Percentiles rank a stretch among this genome's conserved stretches.
Evolutionary conservation across 2,329 filamentous ascomycete genomes (phyloP).

Genomic region (Sphaerulina vaccinii): DNA sequence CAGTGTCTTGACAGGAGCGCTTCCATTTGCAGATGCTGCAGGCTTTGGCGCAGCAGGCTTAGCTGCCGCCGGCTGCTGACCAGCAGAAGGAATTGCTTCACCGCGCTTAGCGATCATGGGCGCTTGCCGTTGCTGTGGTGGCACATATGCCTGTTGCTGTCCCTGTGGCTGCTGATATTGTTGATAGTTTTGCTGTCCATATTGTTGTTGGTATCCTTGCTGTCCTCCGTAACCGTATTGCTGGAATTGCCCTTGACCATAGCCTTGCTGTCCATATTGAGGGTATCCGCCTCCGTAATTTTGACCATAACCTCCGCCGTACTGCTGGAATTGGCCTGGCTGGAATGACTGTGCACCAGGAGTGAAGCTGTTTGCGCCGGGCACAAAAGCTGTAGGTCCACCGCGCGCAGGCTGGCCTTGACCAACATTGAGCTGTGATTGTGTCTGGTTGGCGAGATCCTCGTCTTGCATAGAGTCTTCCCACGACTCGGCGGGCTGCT

Average conservation of each 20-base stretch:
- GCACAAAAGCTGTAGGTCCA: slow-evolving; percentile 33
- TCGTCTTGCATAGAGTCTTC: slow-evolving; percentile 54
- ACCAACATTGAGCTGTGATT: slow-evolving; percentile 38
- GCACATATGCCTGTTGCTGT: slow-evolving; percentile 35
- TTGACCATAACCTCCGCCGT: slow-evolving; percentile 48
- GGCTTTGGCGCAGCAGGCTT: slow-evolving; percentile 46
- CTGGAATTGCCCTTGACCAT: slow-evolving; percentile 26
- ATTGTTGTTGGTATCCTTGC: slow-evolving; percentile 41
- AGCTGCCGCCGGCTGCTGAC: slow-evolving; percentile 44
- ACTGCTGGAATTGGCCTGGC: slow-evolving; percentile 42
- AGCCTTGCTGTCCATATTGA: not conserved
- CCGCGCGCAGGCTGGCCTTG: slow-evolving; percentile 27
- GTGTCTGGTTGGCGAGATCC: slow-evolving; percentile 40
- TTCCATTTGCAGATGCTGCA: slow-evolving; percentile 51
- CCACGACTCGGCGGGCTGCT: slow-evolving; percentile 65
- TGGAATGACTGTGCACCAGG: slow-evolving; percentile 39
- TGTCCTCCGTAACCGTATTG: slow-evolving; percentile 12
- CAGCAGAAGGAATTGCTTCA: slow-evolving; percentile 48
- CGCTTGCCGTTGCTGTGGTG: slow-evolving; percentile 48
- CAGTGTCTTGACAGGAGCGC: slow-evolving; percentile 57
- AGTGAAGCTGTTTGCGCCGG: slow-evolving; percentile 39
- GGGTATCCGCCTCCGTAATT: slow-evolving; percentile 35
- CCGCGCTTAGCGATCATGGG: slow-evolving; percentile 65
- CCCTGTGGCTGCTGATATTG: slow-evolving; percentile 42
- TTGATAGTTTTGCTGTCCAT: slow-evolving; percentile 48